A percentile compares a stretch with the other conserved stretches of the same genome.
These are phyloP conservation scores for Fraxinus ornus DNA, from an alignment of 305 asterid genomes.

Conservation along the genomic window DNA sequence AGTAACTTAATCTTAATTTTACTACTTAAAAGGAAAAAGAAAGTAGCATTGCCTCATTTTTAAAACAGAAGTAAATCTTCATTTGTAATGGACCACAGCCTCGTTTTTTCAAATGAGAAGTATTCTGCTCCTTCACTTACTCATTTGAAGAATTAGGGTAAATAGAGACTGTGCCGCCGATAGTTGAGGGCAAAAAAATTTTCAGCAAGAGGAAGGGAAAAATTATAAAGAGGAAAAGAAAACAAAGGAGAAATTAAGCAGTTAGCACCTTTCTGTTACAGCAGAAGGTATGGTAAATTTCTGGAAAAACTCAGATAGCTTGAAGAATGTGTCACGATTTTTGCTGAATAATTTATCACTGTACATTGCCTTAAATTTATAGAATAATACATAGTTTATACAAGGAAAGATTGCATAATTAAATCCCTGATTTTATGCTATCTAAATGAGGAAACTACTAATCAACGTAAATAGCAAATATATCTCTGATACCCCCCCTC, in stretches of 20 bases:
- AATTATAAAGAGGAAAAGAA: not conserved
- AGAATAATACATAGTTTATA: too few relatives aligned
- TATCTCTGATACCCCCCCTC: too few relatives aligned
- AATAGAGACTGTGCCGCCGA: not conserved
- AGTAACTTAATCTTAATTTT: not conserved
- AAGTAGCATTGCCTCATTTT: not conserved
- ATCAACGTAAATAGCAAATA: too few relatives aligned
- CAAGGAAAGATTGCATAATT: too few relatives aligned
- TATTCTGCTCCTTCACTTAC: not conserved
- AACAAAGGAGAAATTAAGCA: not conserved
- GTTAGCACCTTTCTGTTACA: not conserved
- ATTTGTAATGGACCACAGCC: not conserved
- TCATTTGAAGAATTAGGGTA: not conserved
- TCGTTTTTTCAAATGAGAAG: not conserved
- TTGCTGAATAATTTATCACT: too few relatives aligned
- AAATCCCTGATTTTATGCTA: too few relatives aligned
- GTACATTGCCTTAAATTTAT: too few relatives aligned
- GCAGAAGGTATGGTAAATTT: not conserved
- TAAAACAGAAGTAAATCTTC: not conserved
- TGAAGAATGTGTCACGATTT: too few relatives aligned
- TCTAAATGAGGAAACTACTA: too few relatives aligned
- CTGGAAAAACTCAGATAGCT: not conserved
- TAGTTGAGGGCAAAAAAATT: not conserved
- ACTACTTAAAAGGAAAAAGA: not conserved
- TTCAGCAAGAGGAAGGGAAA: not conserved